Percentiles rank a stretch among this genome's conserved stretches.
Conservation (phyloP, 75 land plant genomes). For the Selaginella tamariscina region DNA sequence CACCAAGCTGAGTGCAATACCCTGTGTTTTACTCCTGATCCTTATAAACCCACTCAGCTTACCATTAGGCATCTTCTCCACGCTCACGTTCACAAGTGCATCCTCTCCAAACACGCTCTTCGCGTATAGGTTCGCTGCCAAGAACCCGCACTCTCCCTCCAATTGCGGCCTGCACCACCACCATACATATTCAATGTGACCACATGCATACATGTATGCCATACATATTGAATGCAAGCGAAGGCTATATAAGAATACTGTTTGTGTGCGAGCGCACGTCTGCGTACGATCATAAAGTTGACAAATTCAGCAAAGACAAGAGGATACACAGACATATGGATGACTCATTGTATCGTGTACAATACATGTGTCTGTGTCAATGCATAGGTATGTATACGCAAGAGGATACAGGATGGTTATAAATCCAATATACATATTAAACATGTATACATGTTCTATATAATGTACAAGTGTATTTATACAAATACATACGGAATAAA, state of each 20-base stretch:
- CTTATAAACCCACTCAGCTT: slow-evolving; percentile 84
- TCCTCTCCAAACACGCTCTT: slow-evolving; percentile 94
- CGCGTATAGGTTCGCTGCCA: slow-evolving; percentile 86
- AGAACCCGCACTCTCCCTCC: slow-evolving; percentile 83
- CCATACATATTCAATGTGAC: no score
- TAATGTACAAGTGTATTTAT: neutral
- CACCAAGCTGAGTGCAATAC: slow-evolving; percentile 87
- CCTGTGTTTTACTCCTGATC: slow-evolving; percentile 89
- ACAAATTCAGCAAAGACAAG: no score
- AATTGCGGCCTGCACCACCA: slow-evolving; percentile 49
- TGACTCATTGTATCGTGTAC: no score
- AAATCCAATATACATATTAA: slow-evolving; percentile 3
- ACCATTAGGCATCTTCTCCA: slow-evolving; percentile 77
- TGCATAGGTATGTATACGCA: no score
- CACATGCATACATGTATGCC: no score
- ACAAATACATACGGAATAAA: neutral
- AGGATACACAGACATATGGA: no score
- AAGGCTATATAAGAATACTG: no score
- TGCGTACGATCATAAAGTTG: no score
- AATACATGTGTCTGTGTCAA: no score
- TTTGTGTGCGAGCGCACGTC: no score
- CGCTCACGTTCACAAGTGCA: slow-evolving; percentile 76
- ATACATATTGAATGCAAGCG: no score
- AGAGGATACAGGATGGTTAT: no score
- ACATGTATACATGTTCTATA: neutral